Percentiles rank a stretch among this genome's conserved stretches.
Conservation (phyloP, 495 filamentous ascomycete genomes). For the Neurospora sp. region DNA sequence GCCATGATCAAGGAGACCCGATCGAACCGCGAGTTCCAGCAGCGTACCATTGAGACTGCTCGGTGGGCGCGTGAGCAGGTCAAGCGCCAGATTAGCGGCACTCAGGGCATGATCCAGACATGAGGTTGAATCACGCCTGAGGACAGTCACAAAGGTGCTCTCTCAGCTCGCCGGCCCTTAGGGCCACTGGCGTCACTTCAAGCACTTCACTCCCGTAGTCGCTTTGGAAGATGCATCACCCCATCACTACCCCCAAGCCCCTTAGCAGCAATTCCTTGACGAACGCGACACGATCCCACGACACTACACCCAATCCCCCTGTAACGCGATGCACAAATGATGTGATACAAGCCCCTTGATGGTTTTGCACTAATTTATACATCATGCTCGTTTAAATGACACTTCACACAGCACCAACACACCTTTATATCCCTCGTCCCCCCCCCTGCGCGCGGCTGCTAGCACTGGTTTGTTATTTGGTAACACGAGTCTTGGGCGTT, state of each 20-base stretch:
- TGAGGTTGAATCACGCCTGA: conserved; percentile 17
- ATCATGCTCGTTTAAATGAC: conserved; percentile 21
- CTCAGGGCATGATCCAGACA: conserved; percentile 35
- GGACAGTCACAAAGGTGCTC: conserved; percentile 6
- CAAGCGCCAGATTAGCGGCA: conserved; percentile 69
- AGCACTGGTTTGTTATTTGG: conserved; percentile 14
- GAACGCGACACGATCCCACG: conserved; percentile 17
- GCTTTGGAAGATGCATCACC: conserved; percentile 7
- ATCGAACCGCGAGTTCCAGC: conserved; percentile 69
- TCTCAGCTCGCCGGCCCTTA: conserved; percentile 3
- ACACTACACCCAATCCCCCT: conserved; percentile 11
- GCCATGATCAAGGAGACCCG: conserved; percentile 79
- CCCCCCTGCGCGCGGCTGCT: conserved; percentile 8
- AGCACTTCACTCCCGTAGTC: conserved; percentile 3
- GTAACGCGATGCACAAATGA: conserved; percentile 20
- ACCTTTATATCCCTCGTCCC: conserved; percentile 5
- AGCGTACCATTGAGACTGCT: conserved; percentile 84
- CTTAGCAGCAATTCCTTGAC: conserved; percentile 14
- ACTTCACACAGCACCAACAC: conserved; percentile 10
- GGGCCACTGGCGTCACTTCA: conserved; percentile 7
- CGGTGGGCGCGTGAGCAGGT: conserved; percentile 97
- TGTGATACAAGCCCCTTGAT: conserved; percentile 24
- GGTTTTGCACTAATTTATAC: conserved; percentile 13
- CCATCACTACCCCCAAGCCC: conserved; percentile 6
- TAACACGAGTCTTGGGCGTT: conserved; percentile 1